These are phyloP conservation scores for Neodidymelliopsis sp. DNA, from an alignment of 2,329 filamentous ascomycete species.

Conservation along the genomic window DNA sequence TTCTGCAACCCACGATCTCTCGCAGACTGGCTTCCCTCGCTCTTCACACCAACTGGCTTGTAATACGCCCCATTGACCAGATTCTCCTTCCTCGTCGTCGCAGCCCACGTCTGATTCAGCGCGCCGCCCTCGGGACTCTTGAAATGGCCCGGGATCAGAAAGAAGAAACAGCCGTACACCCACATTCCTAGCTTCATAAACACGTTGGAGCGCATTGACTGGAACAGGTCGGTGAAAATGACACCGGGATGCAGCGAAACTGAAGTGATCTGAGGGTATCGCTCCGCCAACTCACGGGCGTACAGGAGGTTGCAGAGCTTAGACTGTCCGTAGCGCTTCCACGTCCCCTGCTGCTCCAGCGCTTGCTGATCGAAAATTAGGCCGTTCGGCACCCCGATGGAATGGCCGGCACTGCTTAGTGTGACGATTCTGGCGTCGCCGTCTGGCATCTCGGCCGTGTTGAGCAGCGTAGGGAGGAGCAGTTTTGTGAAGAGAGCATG, in stretches of 20 bases:
- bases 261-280: conserved; percentile 55
- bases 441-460: conserved; percentile 49
- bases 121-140: conserved; percentile 44
- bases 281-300: conserved; percentile 51
- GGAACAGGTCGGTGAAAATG: conserved; percentile 56
- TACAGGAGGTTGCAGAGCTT: conserved; percentile 62
- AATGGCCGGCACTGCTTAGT: conserved; percentile 46
- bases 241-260: conserved; percentile 59
- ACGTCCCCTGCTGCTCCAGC: conserved; percentile 40
- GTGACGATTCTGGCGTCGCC: conserved; percentile 57
- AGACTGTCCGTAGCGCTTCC: conserved; percentile 56
- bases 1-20: conserved; percentile 43
- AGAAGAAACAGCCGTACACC: conserved; percentile 33
- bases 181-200: conserved; percentile 35
- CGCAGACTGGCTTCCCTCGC: conserved; percentile 32
- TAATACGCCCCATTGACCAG: conserved; percentile 55
- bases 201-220: conserved; percentile 28
- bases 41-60: conserved; percentile 39
- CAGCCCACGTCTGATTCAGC: conserved; percentile 55
- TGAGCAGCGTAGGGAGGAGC: conserved; percentile 53
- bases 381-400: conserved; percentile 32
- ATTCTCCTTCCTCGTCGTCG: conserved; percentile 41
- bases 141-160: conserved; percentile 42
- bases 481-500: conserved; percentile 58
- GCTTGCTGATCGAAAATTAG: conserved; percentile 48